Evolutionary conservation across 2,329 filamentous ascomycete species (phyloP), one percentile per base, ranked within the genome.

Genomic region (Phialophora macrospora): DNA sequence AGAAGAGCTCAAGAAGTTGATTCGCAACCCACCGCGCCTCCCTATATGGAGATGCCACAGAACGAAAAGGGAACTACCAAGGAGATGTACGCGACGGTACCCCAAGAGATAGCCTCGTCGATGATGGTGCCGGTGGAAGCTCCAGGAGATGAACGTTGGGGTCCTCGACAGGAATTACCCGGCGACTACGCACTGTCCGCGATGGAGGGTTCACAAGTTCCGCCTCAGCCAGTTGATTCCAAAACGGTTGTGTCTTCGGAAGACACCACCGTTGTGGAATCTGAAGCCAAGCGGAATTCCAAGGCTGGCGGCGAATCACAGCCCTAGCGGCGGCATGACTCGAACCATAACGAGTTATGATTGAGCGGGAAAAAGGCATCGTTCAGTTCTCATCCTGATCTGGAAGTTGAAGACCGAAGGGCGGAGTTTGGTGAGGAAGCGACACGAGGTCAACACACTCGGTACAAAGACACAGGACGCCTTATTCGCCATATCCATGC

Each of bases 101-200:
- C 52, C 8, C 52, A 55, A n/a, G 52, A 55, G 28, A 55, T 55
- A 14, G 54, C 60, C 5, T 60, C 60, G 14, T 48, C 62, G 24
- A n/a, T 20, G 8, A 66, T 60, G 55, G 30, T 55, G 26, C 46
- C 64, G 3, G 64, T 66, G 17, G 64, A 66, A 46, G 64, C 60
- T 28, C 60, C 64, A 24, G 60, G 64, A 4, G 64, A 66, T 22
- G 34, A 55, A 44, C 32, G 32, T 17, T 64, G 65, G 63, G 55
- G 52, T n/a, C 54, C 46, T 49, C 52, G 51, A 41, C 65, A 58
- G 46, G 65, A 68, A 41, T 24, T 68, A n/a, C 57, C 58, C 4
- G 65, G 57, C n/a, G 58, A 62, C 28, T 49, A 22, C 30, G 49
- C 38, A 17, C 17, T 52, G 22, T 34, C 60, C 11, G 26, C 62